A percentile compares a stretch with the other conserved stretches of the same genome.
Conservation (phyloP, 2,329 filamentous ascomycete genomes). For the Septoria petroselini region DNA sequence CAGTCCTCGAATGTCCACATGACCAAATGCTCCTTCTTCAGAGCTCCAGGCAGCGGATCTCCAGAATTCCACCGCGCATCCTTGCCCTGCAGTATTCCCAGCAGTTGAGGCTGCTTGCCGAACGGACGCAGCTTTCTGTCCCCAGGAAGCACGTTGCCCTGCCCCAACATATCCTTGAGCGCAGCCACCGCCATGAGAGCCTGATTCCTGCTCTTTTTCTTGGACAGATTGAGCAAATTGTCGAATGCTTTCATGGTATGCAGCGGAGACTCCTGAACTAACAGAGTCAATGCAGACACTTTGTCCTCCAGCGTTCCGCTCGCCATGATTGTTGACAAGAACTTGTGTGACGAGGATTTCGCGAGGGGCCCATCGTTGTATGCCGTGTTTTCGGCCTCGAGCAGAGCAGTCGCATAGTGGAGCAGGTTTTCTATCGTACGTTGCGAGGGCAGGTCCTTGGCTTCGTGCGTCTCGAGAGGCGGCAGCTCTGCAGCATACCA, state of each 20-base stretch:
- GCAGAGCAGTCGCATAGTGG: constrained; percentile 67
- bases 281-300: constrained; percentile 88
- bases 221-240: constrained; percentile 74
- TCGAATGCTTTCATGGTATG: constrained; percentile 91
- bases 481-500: constrained; percentile 63
- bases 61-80: constrained; percentile 63
- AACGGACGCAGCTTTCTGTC: constrained; percentile 81
- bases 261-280: constrained; percentile 91
- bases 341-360: constrained; percentile 85
- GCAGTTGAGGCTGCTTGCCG: constrained; percentile 70
- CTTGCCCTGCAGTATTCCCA: constrained; percentile 65
- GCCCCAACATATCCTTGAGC: constrained; percentile 88
- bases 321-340: constrained; percentile 94
- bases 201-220: constrained; percentile 88
- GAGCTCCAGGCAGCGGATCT: constrained; percentile 68
- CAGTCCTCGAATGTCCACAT: constrained; percentile 93
- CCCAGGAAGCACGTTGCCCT: constrained; percentile 77
- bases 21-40: constrained; percentile 76
- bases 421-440: constrained; percentile 59
- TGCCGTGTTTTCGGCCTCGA: constrained; percentile 72
- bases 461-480: constrained; percentile 47
- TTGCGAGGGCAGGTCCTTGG: constrained; percentile 48
- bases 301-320: constrained; percentile 96
- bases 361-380: constrained; percentile 71
- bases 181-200: constrained; percentile 90